Percentiles rank a stretch among this genome's conserved stretches.
phyloP scores from a whole-genome alignment of 2,329 filamentous ascomycete species.

The Verticillium longisporum region DNA sequence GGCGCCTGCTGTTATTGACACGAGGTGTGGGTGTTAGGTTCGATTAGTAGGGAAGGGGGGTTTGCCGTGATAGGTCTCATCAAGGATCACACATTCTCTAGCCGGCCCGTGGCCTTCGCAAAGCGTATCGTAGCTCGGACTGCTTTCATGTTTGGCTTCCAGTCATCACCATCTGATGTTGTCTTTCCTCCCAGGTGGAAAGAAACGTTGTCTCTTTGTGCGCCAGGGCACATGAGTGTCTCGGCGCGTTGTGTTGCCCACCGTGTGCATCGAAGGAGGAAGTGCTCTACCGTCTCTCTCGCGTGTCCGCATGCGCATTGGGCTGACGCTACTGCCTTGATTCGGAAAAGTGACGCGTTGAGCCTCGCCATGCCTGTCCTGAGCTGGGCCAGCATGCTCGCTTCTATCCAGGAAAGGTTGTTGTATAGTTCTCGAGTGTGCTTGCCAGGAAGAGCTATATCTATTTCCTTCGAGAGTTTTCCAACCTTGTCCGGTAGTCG shows the following conservation, averaged over 20 bases:
- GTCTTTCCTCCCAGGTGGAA: not conserved
- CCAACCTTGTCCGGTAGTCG: conserved; percentile 9
- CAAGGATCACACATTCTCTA: conserved; percentile 7
- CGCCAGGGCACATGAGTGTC: not conserved
- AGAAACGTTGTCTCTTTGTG: not conserved
- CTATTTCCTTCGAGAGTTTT: conserved; percentile 11
- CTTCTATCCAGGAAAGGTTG: conserved; percentile 10
- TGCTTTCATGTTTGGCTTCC: conserved; percentile 20
- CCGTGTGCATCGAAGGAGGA: conserved; percentile 18
- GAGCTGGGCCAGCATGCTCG: conserved; percentile 12
- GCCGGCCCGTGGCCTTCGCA: conserved; percentile 18
- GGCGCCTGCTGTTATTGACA: conserved; percentile 5
- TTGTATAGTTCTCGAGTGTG: conserved; percentile 14
- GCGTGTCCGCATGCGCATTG: conserved; percentile 9
- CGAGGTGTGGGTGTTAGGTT: not conserved
- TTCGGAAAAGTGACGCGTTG: conserved; percentile 9
- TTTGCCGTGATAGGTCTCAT: not conserved
- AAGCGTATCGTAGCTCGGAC: conserved; percentile 21
- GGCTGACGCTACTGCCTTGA: conserved; percentile 2
- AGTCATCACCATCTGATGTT: conserved; percentile 14
- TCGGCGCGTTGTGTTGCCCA: conserved; percentile 13
- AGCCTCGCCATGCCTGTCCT: conserved; percentile 13
- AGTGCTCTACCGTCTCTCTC: conserved; percentile 19
- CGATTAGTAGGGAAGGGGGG: conserved; percentile 2
- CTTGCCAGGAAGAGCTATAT: conserved; percentile 10